Evolutionary conservation across 116 monocot species (phyloP), one percentile per base, ranked within the genome.

Genomic region (Papilionanthe hybrid): DNA sequence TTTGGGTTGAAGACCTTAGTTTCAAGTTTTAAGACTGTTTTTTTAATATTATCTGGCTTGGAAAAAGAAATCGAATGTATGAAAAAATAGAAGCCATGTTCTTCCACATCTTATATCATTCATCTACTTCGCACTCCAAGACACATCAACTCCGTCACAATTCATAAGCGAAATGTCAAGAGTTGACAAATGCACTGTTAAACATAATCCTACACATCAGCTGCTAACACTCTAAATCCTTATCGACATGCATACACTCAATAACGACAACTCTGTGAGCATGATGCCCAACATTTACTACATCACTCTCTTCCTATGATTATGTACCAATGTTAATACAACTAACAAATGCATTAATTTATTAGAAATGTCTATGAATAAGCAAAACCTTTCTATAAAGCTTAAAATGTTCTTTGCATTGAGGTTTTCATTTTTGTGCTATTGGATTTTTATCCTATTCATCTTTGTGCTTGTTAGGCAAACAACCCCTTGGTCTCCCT

Each of bases 121-220:
- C n/a, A n/a, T n/a, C n/a, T 92, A 82, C 53, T 80, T 89, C 7
- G 80, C 78, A 89, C 78, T 87, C 89, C 92, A 89, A 19, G 79
- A 28, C 66, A 87, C 76, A 79, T 92, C 92, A 80, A 92, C 78
- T 25, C 87, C 85, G 66, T 92, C 92, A 58, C 75, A 83, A 37
- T 68, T 87, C 29, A 92, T 48, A 29, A 72, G 42, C 50, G 89
- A 32, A 20, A 78, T 49, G 44, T 92, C 82, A 9, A n/a, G 89
- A 92, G 45, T 80, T 79, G 47, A 89, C 56, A 86, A 92, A 92
- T 77, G 92, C 81, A 58, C 87, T 92, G 80, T 92, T 92, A 67
- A 92, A 89, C 89, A 87, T 87, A 80, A 84, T 81, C 79, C 87
- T 87, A 65, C 89, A 92, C 84, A 92, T 92, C 77, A 86, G 80